These are phyloP conservation scores for Bremia lactucae DNA, from an alignment of 352 stramenopile genomes.

Conservation along the genomic window DNA sequence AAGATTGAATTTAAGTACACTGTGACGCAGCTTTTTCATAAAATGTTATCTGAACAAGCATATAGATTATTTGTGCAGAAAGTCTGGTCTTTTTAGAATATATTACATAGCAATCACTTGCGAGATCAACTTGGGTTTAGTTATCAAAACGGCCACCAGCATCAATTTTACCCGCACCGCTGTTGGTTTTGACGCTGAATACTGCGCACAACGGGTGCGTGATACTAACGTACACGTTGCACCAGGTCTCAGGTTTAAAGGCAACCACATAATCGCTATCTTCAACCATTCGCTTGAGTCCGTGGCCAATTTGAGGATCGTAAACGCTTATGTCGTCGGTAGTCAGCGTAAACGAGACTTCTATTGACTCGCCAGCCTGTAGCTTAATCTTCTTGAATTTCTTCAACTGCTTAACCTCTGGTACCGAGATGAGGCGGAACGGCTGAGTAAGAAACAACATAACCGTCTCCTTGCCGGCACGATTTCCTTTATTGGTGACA, in stretches of 20 bases:
- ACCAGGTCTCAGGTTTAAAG: slow-evolving; percentile 56
- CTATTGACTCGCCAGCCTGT: slow-evolving; percentile 19
- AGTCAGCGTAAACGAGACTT: slow-evolving; percentile 32
- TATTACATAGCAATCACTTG: too few relatives aligned
- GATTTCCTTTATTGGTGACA: slow-evolving; percentile 48
- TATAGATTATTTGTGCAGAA: too few relatives aligned
- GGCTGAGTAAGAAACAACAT: slow-evolving; percentile 69
- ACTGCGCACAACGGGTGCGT: too few relatives aligned
- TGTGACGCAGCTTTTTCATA: too few relatives aligned
- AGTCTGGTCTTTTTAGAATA: too few relatives aligned
- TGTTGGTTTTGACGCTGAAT: too few relatives aligned
- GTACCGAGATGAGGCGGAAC: slow-evolving; percentile 40
- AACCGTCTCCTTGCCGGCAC: slow-evolving; percentile 55
- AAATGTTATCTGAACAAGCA: too few relatives aligned
- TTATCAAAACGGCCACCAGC: too few relatives aligned
- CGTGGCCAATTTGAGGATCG: slow-evolving; percentile 39
- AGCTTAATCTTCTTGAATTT: slow-evolving; percentile 70
- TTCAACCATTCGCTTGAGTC: slow-evolving; percentile 35
- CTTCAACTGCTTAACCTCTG: slow-evolving; percentile 68
- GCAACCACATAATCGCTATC: slow-evolving; percentile 46
- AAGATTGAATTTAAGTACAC: too few relatives aligned
- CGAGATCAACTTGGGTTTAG: too few relatives aligned
- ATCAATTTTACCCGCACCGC: too few relatives aligned
- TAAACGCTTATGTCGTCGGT: slow-evolving; percentile 42
- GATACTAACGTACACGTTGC: slow-evolving; percentile 55